Base-by-base conservation (phyloP, 225 moss, liverwort and hornwort genomes). In the Sphagnum contortum region DNA sequence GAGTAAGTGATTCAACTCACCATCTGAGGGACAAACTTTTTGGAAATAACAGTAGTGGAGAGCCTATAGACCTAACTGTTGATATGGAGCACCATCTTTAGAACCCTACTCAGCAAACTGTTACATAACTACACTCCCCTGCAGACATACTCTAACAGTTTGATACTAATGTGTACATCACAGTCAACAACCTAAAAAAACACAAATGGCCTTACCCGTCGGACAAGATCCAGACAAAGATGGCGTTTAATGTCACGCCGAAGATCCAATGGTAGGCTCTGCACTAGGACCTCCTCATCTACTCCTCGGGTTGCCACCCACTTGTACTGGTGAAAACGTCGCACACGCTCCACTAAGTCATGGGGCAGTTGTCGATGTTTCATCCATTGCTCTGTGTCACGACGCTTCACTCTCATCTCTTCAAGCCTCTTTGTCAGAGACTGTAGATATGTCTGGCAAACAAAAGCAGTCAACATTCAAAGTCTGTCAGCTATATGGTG, bases 351-450 rank as follows among this genome's bases (percentile, higher is more conserved):
- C 48, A 70, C 81, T 65, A 94, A 74, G 3, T 87, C 78, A 2
- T 66, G 63, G 44, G 94, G 82, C 45, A 94, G 77, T 57, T 89
- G 85, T 29, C 94, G 91, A 77, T 94, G 94, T 10, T 74, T 75
- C 94, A 94, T 94, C 94, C 94, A 94, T 48, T 81, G 94, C 74
- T 91, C 94, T 4, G 94, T 91, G 58, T 94, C 94, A 49, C 87
- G 80, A 6, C 94, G 79, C 69, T 87, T 94, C 54, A 94, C 94
- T 75, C 91, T 83, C 94, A 94, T 94, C 69, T 94, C 94, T 71
- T 94, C 94, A 57, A 87, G 73, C 71, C 91, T 89, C 68, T 87
- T 78, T 11, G 94, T 87, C 67, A 94, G 64, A 44, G 89, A 91
- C 82, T 85, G 83, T 64, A 94, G 68, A 65, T 94, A 94, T 2